Conservation (phyloP, 371 early-diverging fungal species). For the Rhizomucor pusillus region DNA sequence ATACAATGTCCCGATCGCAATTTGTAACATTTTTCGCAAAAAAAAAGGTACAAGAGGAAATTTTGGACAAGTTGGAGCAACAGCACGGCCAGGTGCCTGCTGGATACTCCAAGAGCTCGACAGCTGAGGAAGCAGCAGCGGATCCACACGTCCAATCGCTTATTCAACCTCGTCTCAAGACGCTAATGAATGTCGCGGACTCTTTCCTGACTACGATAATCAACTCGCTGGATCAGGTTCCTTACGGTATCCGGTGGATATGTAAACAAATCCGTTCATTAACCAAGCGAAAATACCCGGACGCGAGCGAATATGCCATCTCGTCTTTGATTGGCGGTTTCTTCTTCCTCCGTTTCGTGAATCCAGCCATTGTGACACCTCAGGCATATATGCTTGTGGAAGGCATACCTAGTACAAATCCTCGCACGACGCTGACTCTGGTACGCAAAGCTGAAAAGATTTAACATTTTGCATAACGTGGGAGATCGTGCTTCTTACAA, state of each 20-base stretch:
- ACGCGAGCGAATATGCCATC: slow-evolving; percentile 78
- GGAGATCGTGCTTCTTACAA: not conserved
- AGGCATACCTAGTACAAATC: slow-evolving; percentile 69
- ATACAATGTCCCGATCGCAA: not conserved
- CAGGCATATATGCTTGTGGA: slow-evolving; percentile 90
- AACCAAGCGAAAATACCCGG: slow-evolving; percentile 86
- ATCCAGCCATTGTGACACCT: slow-evolving; percentile 94
- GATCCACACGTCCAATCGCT: slow-evolving; percentile 77
- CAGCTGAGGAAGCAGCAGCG: slow-evolving; percentile 70
- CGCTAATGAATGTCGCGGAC: slow-evolving; percentile 79
- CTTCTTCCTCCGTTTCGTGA: slow-evolving; percentile 91
- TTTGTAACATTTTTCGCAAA: not conserved
- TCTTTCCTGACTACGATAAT: slow-evolving; percentile 81
- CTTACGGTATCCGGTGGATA: slow-evolving; percentile 94
- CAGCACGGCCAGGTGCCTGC: slow-evolving; percentile 49
- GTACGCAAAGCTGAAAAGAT: slow-evolving; percentile 3
- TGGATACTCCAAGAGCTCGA: slow-evolving; percentile 63
- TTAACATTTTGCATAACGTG: not conserved
- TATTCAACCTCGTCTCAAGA: slow-evolving; percentile 70
- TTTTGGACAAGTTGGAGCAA: slow-evolving; percentile 67
- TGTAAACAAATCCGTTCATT: slow-evolving; percentile 92
- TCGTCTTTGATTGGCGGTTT: slow-evolving; percentile 93
- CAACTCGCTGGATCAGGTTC: slow-evolving; percentile 78
- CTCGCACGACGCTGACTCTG: slow-evolving; percentile 83
- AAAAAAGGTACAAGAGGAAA: slow-evolving; percentile 77